Evolutionary conservation across 441 rosid genomes (phyloP).

Genomic region (Dalechampia spathulata): DNA sequence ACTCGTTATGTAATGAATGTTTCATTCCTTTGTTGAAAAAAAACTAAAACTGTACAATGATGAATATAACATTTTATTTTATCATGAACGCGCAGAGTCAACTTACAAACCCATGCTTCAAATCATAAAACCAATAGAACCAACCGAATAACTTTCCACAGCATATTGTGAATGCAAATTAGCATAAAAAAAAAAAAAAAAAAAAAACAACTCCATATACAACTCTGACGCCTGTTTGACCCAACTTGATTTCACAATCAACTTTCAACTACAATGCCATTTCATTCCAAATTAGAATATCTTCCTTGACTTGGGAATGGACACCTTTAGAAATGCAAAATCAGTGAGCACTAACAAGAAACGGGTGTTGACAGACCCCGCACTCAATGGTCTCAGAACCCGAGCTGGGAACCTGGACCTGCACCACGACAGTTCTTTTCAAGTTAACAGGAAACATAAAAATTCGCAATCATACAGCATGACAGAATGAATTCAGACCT

Average conservation of each 20-base stretch:
- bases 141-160: not conserved
- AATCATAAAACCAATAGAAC: conserved; percentile 4
- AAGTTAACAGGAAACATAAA: not conserved
- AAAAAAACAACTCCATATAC: too few relatives aligned
- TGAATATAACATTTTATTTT: not conserved
- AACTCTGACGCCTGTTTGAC: not conserved
- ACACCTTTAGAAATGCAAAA: not conserved
- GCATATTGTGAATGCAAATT: not conserved
- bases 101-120: conserved; percentile 6
- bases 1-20: too few relatives aligned
- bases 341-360: conserved; percentile 88
- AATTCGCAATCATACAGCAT: not conserved
- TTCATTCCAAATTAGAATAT: not conserved
- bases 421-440: conserved; percentile 10
- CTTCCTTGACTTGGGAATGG: not conserved
- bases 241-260: not conserved
- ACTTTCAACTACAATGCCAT: not conserved
- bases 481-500: conserved; percentile 41
- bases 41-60: too few relatives aligned
- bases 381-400: conserved; percentile 98
- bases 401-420: conserved; percentile 98
- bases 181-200: conserved; percentile 5
- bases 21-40: too few relatives aligned
- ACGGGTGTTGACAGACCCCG: conserved; percentile 96
- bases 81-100: conserved; percentile 1